A percentile compares a stretch with the other conserved stretches of the same genome.
phyloP scores from a whole-genome alignment of 2,329 filamentous ascomycete genomes.

The Cladophialophora exuberans region DNA sequence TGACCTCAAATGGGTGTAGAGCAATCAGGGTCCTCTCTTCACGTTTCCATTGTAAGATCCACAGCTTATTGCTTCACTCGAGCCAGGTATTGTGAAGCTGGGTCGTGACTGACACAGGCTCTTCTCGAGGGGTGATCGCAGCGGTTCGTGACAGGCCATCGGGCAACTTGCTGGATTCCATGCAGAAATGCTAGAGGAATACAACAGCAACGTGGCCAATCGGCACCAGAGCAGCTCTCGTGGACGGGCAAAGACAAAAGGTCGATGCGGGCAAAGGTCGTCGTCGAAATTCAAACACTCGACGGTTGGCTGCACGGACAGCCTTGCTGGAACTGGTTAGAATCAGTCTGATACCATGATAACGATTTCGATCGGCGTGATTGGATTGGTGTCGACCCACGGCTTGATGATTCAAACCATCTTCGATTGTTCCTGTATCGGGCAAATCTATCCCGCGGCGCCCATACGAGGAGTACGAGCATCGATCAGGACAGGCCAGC shows the following conservation, averaged over 20 bases:
- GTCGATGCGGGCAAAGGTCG: not conserved
- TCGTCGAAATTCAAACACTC: slow-evolving; percentile 6
- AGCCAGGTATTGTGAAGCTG: not conserved
- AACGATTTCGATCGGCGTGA: slow-evolving; percentile 1
- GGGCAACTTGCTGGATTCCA: slow-evolving; percentile 2
- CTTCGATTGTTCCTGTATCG: slow-evolving; percentile 23
- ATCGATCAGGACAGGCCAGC: too few species aligned
- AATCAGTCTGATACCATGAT: slow-evolving; percentile 10
- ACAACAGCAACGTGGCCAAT: not conserved
- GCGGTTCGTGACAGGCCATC: slow-evolving; percentile 17
- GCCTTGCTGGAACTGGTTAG: slow-evolving; percentile 26
- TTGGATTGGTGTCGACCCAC: slow-evolving; percentile 13
- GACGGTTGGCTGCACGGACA: slow-evolving; percentile 27
- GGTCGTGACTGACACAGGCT: not conserved
- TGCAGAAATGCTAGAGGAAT: not conserved
- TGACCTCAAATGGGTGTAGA: slow-evolving; percentile 24
- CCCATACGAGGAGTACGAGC: too few species aligned
- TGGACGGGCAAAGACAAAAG: not conserved
- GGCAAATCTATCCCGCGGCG: slow-evolving; percentile 28
- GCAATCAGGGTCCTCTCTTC: slow-evolving; percentile 2
- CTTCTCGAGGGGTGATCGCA: slow-evolving; percentile 12
- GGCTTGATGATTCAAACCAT: not conserved
- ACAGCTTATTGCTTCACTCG: slow-evolving; percentile 7
- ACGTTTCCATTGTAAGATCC: not conserved
- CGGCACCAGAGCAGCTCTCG: not conserved